Percentiles rank a stretch among this genome's conserved stretches.
These are phyloP conservation scores for Hibiscus tridactylites DNA, from an alignment of 345 rosid genomes.

Conservation along the genomic window DNA sequence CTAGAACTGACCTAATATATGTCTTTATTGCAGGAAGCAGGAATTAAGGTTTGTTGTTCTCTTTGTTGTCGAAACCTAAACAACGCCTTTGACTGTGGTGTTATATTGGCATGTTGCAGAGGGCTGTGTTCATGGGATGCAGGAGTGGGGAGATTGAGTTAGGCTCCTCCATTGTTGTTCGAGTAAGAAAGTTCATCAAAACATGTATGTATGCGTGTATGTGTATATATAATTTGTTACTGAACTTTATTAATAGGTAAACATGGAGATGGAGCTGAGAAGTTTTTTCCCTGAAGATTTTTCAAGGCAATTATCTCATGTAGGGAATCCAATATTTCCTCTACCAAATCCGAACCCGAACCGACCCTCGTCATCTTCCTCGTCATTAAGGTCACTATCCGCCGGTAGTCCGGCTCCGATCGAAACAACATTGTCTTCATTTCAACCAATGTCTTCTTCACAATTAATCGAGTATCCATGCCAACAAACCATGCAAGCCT, in stretches of 20 bases:
- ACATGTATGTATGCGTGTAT: neutral
- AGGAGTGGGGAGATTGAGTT: slow-evolving; percentile 17
- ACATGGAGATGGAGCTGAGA: slow-evolving; percentile 41
- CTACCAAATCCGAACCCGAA: slow-evolving; percentile 13
- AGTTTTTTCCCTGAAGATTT: slow-evolving; percentile 49
- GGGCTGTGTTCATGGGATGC: slow-evolving; percentile 74
- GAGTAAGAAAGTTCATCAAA: slow-evolving; percentile 24
- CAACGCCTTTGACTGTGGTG: neutral
- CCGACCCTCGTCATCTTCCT: slow-evolving; percentile 52
- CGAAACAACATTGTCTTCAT: slow-evolving; percentile 9
- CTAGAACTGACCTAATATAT: neutral
- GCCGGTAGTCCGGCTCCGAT: slow-evolving; percentile 35
- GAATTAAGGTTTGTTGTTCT: slow-evolving; percentile 51
- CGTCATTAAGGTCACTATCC: slow-evolving; percentile 52
- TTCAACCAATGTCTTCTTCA: slow-evolving; percentile 13
- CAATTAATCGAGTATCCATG: slow-evolving; percentile 10
- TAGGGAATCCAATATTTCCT: slow-evolving; percentile 23
- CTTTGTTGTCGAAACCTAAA: too few relatives aligned
- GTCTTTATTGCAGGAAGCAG: slow-evolving; percentile 50
- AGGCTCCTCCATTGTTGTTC: slow-evolving; percentile 44
- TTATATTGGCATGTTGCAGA: slow-evolving; percentile 23
- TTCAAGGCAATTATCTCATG: slow-evolving; percentile 27
- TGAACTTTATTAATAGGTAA: slow-evolving; percentile 28
- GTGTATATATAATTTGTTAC: neutral
- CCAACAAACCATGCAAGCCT: slow-evolving; percentile 34